Base-by-base conservation (phyloP, 495 filamentous ascomycete genomes). In the Platismatia glauca region DNA sequence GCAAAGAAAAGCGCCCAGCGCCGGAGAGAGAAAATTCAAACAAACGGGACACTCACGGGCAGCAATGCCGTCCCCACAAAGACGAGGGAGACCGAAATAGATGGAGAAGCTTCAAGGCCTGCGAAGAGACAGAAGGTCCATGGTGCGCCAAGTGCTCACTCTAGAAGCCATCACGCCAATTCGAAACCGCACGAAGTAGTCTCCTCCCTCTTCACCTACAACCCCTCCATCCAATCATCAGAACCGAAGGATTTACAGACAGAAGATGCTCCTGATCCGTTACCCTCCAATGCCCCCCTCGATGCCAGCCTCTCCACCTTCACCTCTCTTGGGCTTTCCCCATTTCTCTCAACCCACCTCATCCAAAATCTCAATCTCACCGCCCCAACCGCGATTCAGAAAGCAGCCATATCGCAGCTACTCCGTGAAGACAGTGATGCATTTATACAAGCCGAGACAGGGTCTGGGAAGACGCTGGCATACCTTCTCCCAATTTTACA, bases 231-330 rank as follows among this genome's bases (percentile, higher is more conserved):
- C 13, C 85, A 83, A 38, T 73, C 72, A 16, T 79, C 84, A 55
- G 71, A 78, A 29, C 57, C 72, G 18, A 68, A 70, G 8, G 61
- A 66, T 6, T 64, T 60, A 39, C 63, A 64, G 50, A 46, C 18
- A 4, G 79, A 80, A 31, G 73, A 76, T 7, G 80, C 81, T 44
- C 77, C 83, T 4, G 81, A 84, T 13, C 79, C 86, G 33, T 78
- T 82, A 52, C 89, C 94, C n/a, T 95, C 93, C 0, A 98, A 98
- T 74, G 94, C 94, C n/a, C 95, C 94, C 4, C 76, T 97, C n/a
- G 81, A 84, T 1, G 86, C 87, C 57, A 90, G 89, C 55, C 80
- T 91, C 29, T 85, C 87, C 67, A 94, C 86, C 29, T 98, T 98
- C 66, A 89, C 84, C 20, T 82, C 84, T 9, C 77, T 98, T 33